Conservation (phyloP, 1,284 basidiomycete genomes). For the Puccinia sorghi region DNA sequence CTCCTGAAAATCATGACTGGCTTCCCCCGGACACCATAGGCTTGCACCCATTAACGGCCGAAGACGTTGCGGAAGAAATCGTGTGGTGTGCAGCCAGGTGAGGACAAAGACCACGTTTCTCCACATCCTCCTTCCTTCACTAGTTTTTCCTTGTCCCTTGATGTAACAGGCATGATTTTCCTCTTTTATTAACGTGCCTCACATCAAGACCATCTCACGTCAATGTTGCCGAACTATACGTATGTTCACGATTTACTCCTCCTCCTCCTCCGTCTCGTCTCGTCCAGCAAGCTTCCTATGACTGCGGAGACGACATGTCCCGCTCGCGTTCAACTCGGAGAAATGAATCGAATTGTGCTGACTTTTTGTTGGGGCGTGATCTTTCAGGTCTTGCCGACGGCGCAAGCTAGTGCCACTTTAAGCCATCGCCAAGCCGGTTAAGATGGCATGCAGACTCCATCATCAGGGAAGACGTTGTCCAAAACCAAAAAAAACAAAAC, state of each 20-base stretch:
- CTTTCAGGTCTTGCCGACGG: constrained; percentile 41
- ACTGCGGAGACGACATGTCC: background rate
- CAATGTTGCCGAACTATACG: constrained; percentile 56
- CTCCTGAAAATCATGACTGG: background rate
- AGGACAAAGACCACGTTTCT: background rate
- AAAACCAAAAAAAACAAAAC: too few species aligned
- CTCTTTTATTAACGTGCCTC: background rate
- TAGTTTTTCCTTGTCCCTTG: background rate
- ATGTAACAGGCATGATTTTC: background rate
- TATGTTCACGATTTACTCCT: background rate
- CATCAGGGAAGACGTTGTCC: too few species aligned
- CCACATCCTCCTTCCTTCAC: background rate
- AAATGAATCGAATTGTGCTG: background rate
- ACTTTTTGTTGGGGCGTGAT: background rate
- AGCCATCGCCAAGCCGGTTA: constrained; percentile 10
- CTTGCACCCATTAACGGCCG: constrained; percentile 51
- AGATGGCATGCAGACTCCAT: background rate
- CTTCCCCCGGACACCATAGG: background rate
- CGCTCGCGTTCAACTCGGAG: too few species aligned
- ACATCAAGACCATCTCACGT: constrained; percentile 55
- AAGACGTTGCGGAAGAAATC: constrained; percentile 79
- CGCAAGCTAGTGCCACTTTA: constrained; percentile 46
- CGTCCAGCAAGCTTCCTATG: background rate
- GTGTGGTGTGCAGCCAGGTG: constrained; percentile 83
- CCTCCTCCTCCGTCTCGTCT: background rate